Evolutionary conservation across 352 stramenopile species (phyloP), one percentile per base, ranked within the genome.

Genomic region (Globisporangium camurandrum): DNA sequence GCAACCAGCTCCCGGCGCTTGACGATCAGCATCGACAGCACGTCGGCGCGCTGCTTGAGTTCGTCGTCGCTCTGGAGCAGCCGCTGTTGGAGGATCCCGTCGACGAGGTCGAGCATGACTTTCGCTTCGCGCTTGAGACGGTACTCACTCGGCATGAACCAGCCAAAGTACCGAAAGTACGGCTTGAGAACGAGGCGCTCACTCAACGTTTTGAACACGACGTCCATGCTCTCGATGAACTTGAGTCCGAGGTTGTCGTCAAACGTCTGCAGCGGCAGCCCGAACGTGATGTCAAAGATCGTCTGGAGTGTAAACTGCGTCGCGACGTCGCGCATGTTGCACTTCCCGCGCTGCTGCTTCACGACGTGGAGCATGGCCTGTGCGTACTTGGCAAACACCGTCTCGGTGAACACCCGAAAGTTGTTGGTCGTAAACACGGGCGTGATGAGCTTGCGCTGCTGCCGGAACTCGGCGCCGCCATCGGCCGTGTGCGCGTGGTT

Each of bases 391-490:
- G 58, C 48, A 43, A 86, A 80, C 3, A 75, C 50, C 57, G 71
- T 40, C 45, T 80, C 69, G 2, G 57, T 62, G 46, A 73, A 78
- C 2, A 58, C 44, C 26, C 65, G 64, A n/a, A 86, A 82, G 36
- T 81, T 84, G n/a, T 47, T 56, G 5, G 66, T 81, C 28, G 78
- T 91, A 33, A 95, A 95, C 26, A 97, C 90, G 49, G 91, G 87
- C 31, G 74, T 84, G 39, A 82, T 80, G 23, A 76, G 73, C 51
- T 95, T 95, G 44, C 84, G 73, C 51, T 95, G 81, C 7, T 84
- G 50, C 8, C 64, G 54, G 79, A 80, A 92, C 28, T 61, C 69
- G 46, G 49, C 64, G 20, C 80, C 79, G 17, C 82, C 61, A 40
- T 80, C 71, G 5, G 55, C 40, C n/a, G 67, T 63, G 51, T 77